Percentiles rank a stretch among this genome's conserved stretches.
These are phyloP conservation scores for Paracoccidioides lutzii DNA, from an alignment of 2,329 filamentous ascomycete species.

Conservation along the genomic window DNA sequence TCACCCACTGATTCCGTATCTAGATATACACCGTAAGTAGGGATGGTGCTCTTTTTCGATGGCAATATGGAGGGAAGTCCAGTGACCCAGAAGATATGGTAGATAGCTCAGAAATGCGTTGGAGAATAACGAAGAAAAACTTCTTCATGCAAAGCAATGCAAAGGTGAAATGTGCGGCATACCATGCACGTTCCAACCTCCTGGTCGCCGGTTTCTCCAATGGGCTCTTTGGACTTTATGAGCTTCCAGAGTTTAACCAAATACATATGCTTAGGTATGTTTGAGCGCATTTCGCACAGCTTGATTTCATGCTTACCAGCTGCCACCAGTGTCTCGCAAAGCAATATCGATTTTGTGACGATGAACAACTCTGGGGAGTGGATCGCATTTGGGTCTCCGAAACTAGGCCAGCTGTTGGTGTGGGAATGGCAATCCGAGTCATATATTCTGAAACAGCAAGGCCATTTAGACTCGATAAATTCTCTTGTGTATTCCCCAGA, in stretches of 20 bases:
- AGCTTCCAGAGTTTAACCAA: slow-evolving; percentile 88
- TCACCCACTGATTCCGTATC: not conserved
- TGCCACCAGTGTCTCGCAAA: slow-evolving; percentile 71
- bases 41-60: slow-evolving; percentile 90
- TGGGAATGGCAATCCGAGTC: slow-evolving; percentile 99
- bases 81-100: slow-evolving; percentile 48
- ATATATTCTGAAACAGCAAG: slow-evolving; percentile 96
- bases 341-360: slow-evolving; percentile 86
- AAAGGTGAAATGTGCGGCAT: slow-evolving; percentile 78
- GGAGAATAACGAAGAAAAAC: slow-evolving; percentile 82
- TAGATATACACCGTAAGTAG: slow-evolving; percentile 88
- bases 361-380: slow-evolving; percentile 93
- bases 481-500: slow-evolving; percentile 85
- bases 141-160: slow-evolving; percentile 90
- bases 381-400: slow-evolving; percentile 92
- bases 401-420: slow-evolving; percentile 86
- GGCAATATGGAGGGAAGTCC: slow-evolving; percentile 62
- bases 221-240: slow-evolving; percentile 84
- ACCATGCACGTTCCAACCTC: slow-evolving; percentile 75
- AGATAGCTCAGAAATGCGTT: slow-evolving; percentile 58
- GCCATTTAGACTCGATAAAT: slow-evolving; percentile 94
- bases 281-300: not conserved
- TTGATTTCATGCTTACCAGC: slow-evolving; percentile 4
- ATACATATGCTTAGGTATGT: slow-evolving; percentile 62
- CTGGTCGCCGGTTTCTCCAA: slow-evolving; percentile 95